A percentile compares a stretch with the other conserved stretches of the same genome.
Conservation (phyloP, 208 protist species). For the Blastocrithidia nonstop region DNA sequence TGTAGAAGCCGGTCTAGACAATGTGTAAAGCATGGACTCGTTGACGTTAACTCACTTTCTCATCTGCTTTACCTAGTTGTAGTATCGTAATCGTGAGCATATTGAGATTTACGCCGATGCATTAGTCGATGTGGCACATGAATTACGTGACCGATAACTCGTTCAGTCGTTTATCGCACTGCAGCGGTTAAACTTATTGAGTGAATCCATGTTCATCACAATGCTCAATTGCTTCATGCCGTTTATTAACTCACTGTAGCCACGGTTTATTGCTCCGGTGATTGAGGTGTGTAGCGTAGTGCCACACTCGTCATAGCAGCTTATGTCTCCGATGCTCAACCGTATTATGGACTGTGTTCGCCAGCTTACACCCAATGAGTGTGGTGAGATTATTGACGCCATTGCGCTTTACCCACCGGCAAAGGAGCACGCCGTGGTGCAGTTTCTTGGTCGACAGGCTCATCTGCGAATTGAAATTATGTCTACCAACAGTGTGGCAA, state of each 20-base stretch:
- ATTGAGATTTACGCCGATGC: constrained; percentile 80
- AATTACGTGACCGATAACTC: constrained; percentile 49
- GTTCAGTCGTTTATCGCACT: constrained; percentile 58
- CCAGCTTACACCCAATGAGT: constrained; percentile 40
- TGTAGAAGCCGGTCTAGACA: constrained; percentile 44
- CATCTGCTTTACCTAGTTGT: constrained; percentile 32
- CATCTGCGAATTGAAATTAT: constrained; percentile 61
- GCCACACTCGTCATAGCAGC: constrained; percentile 21
- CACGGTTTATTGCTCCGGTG: constrained; percentile 38
- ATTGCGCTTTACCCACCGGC: constrained; percentile 70
- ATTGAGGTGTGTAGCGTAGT: constrained; percentile 75
- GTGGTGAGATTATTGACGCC: constrained; percentile 38
- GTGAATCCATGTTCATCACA: constrained; percentile 41
- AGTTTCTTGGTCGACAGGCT: constrained; percentile 53
- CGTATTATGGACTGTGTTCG: constrained; percentile 48
- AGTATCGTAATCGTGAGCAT: constrained; percentile 56
- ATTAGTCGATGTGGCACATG: constrained; percentile 44
- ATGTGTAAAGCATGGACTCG: constrained; percentile 71
- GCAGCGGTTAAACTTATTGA: constrained; percentile 46
- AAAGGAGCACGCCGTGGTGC: constrained; percentile 36
- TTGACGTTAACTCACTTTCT: constrained; percentile 53
- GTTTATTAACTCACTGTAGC: constrained; percentile 24
- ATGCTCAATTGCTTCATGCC: constrained; percentile 24
- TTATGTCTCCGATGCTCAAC: constrained; percentile 54
- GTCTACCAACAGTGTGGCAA: constrained; percentile 21